A percentile compares a stretch with the other conserved stretches of the same genome.
Conservation (phyloP, 2,329 filamentous ascomycete species). For the Trichoderma oligosporum region DNA sequence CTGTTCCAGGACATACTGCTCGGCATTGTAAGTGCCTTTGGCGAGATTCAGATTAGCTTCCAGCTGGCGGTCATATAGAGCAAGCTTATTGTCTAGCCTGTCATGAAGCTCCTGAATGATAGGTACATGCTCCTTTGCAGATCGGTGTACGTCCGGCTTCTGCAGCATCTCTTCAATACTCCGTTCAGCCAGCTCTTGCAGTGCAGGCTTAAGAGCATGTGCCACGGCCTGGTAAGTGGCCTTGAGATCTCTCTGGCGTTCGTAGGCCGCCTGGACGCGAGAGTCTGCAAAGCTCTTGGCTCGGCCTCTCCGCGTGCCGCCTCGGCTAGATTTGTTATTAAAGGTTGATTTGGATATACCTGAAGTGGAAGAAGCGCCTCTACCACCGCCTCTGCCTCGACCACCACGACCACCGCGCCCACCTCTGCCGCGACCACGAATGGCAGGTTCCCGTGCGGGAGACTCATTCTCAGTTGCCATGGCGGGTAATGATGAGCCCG, state of each 20-base stretch:
- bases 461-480: slow-evolving; percentile 40
- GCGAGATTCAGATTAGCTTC: slow-evolving; percentile 36
- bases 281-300: slow-evolving; percentile 54
- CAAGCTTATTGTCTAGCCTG: slow-evolving; percentile 32
- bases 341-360: slow-evolving; percentile 33
- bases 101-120: slow-evolving; percentile 48
- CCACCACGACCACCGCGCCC: slow-evolving; percentile 31
- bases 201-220: slow-evolving; percentile 58
- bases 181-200: slow-evolving; percentile 62
- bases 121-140: slow-evolving; percentile 50
- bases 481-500: slow-evolving; percentile 27
- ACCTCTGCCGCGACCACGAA: slow-evolving; percentile 36
- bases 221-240: slow-evolving; percentile 61
- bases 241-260: slow-evolving; percentile 64
- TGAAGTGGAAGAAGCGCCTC: slow-evolving; percentile 31
- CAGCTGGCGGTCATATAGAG: slow-evolving; percentile 32
- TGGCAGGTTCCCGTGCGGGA: slow-evolving; percentile 35
- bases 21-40: slow-evolving; percentile 37
- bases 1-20: slow-evolving; percentile 34
- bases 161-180: slow-evolving; percentile 55
- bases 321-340: slow-evolving; percentile 38
- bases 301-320: slow-evolving; percentile 45
- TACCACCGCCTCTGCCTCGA: slow-evolving; percentile 24
- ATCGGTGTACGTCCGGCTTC: slow-evolving; percentile 50
- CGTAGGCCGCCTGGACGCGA: slow-evolving; percentile 55